Percentiles rank a stretch among this genome's conserved stretches.
Conservation (phyloP, 2,329 filamentous ascomycete species). For the Exophiala mesophila region DNA sequence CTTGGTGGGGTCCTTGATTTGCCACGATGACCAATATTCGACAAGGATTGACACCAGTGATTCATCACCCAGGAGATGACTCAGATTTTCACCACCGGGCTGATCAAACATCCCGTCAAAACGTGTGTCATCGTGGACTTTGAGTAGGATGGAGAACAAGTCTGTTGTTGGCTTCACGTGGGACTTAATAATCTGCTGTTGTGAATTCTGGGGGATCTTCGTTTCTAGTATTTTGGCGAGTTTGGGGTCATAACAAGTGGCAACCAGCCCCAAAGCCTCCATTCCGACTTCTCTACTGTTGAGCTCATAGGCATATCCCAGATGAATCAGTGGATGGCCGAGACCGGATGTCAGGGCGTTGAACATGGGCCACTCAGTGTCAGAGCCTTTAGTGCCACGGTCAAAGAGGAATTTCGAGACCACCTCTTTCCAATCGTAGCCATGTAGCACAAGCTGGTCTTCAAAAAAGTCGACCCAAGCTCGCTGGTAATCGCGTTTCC, state of each 20-base stretch:
- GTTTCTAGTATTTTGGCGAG: slow-evolving; percentile 49
- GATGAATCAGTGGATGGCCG: slow-evolving; percentile 86
- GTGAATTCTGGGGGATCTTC: not conserved
- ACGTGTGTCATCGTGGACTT: slow-evolving; percentile 62
- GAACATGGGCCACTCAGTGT: slow-evolving; percentile 56
- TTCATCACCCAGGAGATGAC: slow-evolving; percentile 61
- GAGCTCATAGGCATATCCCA: slow-evolving; percentile 90
- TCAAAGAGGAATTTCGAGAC: slow-evolving; percentile 70
- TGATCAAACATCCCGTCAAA: slow-evolving; percentile 63
- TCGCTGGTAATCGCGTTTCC: slow-evolving; percentile 75
- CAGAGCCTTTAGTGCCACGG: slow-evolving; percentile 40
- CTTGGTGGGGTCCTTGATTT: slow-evolving; percentile 61
- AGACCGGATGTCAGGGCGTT: slow-evolving; percentile 75
- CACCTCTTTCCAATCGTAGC: slow-evolving; percentile 80
- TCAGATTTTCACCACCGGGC: slow-evolving; percentile 59
- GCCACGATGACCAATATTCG: slow-evolving; percentile 90
- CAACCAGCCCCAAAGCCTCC: slow-evolving; percentile 71
- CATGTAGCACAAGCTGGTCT: slow-evolving; percentile 68
- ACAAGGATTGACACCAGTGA: slow-evolving; percentile 59
- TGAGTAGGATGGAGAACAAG: slow-evolving; percentile 65
- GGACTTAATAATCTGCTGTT: slow-evolving; percentile 38
- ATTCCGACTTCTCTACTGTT: slow-evolving; percentile 79
- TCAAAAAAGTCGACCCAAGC: slow-evolving; percentile 95
- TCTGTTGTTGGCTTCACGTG: slow-evolving; percentile 57
- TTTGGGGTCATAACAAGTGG: slow-evolving; percentile 59